Evolutionary conservation across 805 yeast genomes (phyloP), one percentile per base, ranked within the genome.

Genomic region (Metschnikowia bowlesiae): DNA sequence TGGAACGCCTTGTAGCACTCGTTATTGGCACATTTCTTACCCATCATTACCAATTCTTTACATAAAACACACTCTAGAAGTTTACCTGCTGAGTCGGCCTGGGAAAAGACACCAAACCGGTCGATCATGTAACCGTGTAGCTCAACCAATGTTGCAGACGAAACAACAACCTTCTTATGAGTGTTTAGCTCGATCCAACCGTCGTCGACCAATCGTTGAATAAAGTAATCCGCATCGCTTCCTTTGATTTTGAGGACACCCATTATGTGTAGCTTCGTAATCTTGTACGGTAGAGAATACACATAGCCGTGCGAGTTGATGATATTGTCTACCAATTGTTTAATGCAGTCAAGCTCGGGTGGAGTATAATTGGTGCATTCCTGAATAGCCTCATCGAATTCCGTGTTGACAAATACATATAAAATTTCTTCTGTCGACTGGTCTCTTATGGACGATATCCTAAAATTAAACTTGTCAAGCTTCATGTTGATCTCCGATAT

Each of bases 41-140:
- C 89, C 34, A 74, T 51, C 0, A 86, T 83, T 3, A 80, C 77
- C 6, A 83, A 64, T 31, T 74, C 79, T 29, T 67, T 63, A 62
- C 89, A 84, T 13, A 78, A 82, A 30, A 54, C 47, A 57, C 89
- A 84, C 26, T 60, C 16, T 10, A 71, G 62, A 2, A 81, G 58
- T 16, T 71, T 66, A 1, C 81, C 83, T 46, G 51, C 53, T 6
- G 47, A 31, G 28, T 59, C 61, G 4, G 40, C 46, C 11, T 43
- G 44, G 6, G 59, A 46, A 14, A 49, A 49, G 26, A 59, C 47
- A 0, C 80, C 82, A 54, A 67, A 79, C 28, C 75, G 66, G 30
- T 74, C 76, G 2, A 70, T 54, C 39, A 83, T 58, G 54, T 70
- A 76, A 37, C 63, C 64, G 48, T 72, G 69, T 40, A 83, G 64